phyloP scores from a whole-genome alignment of 768 basidiomycete species.

The Russula dissimulans region DNA sequence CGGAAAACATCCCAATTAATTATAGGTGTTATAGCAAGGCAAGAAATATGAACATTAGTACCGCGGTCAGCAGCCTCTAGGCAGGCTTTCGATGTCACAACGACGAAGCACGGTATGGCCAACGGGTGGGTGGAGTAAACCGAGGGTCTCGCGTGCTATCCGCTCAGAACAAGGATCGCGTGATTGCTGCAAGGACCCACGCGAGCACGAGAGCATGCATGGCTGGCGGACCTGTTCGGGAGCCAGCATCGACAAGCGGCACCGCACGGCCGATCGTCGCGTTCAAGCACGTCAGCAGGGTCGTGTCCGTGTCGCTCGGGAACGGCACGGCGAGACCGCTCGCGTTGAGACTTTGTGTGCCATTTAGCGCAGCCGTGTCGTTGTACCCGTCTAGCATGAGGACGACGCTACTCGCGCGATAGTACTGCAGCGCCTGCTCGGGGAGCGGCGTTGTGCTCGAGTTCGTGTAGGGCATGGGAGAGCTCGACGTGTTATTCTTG shows the following conservation, averaged over 20 bases:
- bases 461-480: slow-evolving; percentile 12
- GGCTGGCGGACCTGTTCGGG: background rate
- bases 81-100: too few relatives aligned
- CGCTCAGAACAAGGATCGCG: background rate
- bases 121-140: background rate
- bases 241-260: slow-evolving; percentile 41
- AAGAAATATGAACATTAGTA: background rate
- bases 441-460: slow-evolving; percentile 19
- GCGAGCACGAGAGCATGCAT: background rate
- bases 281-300: slow-evolving; percentile 50
- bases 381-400: slow-evolving; percentile 25
- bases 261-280: slow-evolving; percentile 49
- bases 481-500: slow-evolving; percentile 4
- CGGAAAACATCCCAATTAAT: too few relatives aligned
- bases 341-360: slow-evolving; percentile 24
- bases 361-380: slow-evolving; percentile 21
- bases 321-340: slow-evolving; percentile 40
- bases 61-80: background rate
- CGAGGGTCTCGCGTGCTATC: background rate
- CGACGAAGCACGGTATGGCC: background rate
- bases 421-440: slow-evolving; percentile 24
- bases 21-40: too few relatives aligned
- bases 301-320: slow-evolving; percentile 41
- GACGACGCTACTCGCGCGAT: slow-evolving; percentile 22
- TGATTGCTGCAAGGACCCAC: background rate